Conservation (phyloP, 2,329 filamentous ascomycete genomes). For the Colletotrichum sojae region DNA sequence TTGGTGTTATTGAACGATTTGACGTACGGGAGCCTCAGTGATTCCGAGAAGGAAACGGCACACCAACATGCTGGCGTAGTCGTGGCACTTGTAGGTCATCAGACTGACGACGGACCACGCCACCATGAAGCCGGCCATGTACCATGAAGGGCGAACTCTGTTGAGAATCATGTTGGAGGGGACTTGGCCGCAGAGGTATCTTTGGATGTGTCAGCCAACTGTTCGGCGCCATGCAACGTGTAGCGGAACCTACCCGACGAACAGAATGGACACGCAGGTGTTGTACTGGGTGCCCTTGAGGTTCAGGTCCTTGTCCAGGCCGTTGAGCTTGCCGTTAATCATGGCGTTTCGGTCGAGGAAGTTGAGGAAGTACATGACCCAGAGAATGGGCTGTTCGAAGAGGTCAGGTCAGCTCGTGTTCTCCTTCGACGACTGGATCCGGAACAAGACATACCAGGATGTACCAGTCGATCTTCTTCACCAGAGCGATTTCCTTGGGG, state of each 20-base stretch:
- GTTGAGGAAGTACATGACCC: slow-evolving; percentile 46
- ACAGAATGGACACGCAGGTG: slow-evolving; percentile 44
- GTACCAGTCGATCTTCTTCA: slow-evolving; percentile 52
- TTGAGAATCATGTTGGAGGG: slow-evolving; percentile 54
- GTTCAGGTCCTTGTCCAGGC: slow-evolving; percentile 46
- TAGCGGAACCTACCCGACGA: slow-evolving; percentile 32
- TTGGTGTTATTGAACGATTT: neutral
- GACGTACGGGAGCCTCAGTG: slow-evolving; percentile 39
- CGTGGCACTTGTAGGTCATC: slow-evolving; percentile 39
- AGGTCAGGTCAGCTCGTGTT: neutral
- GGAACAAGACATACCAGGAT: slow-evolving; percentile 46
- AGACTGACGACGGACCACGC: slow-evolving; percentile 41
- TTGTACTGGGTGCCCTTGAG: slow-evolving; percentile 49
- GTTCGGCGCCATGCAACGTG: too few species aligned
- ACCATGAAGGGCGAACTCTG: slow-evolving; percentile 44
- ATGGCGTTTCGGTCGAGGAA: slow-evolving; percentile 50
- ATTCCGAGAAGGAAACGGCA: slow-evolving; percentile 41
- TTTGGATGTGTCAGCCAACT: slow-evolving; percentile 1
- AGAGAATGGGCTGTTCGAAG: slow-evolving; percentile 36
- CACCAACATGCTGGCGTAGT: slow-evolving; percentile 35
- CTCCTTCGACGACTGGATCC: too few species aligned
- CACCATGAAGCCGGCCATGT: slow-evolving; percentile 42
- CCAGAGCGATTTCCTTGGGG: slow-evolving; percentile 53
- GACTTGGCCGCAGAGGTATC: slow-evolving; percentile 43
- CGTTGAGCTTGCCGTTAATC: slow-evolving; percentile 48